Conservation (phyloP, 306 rosid species). For the Trifolium subterraneum region DNA sequence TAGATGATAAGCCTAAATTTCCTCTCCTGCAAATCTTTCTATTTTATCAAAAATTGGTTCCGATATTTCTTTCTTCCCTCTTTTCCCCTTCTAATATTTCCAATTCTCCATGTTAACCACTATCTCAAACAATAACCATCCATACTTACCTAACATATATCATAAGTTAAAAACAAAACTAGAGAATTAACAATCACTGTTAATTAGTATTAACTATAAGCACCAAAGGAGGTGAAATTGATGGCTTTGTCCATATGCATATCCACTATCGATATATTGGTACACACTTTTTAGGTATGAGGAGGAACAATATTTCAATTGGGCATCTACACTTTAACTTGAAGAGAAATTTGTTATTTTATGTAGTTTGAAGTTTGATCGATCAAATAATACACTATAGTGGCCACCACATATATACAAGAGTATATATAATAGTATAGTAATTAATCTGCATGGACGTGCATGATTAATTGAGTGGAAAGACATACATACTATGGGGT, state of each 20-base stretch:
- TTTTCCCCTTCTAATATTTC: too few relatives aligned
- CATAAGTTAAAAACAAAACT: too few relatives aligned
- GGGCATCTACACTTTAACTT: slow-evolving; percentile 31
- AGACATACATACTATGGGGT: background rate
- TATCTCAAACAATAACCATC: too few relatives aligned
- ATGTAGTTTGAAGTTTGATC: slow-evolving; percentile 12
- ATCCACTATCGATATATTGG: slow-evolving; percentile 30
- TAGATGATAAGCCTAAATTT: too few relatives aligned
- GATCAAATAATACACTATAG: slow-evolving; percentile 35
- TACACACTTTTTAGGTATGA: slow-evolving; percentile 32
- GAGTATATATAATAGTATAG: slow-evolving; percentile 1
- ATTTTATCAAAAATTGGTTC: too few relatives aligned
- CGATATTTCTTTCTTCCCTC: too few relatives aligned
- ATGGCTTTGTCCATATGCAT: slow-evolving; percentile 43
- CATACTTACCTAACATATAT: too few relatives aligned
- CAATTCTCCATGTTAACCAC: too few relatives aligned
- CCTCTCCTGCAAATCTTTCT: too few relatives aligned
- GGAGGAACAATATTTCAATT: slow-evolving; percentile 30
- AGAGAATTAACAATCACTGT: too few relatives aligned
- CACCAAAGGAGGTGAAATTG: slow-evolving; percentile 12
- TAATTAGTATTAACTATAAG: background rate
- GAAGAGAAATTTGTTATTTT: slow-evolving; percentile 10
- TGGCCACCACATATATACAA: slow-evolving; percentile 27
- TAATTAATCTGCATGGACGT: slow-evolving; percentile 29
- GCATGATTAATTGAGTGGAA: slow-evolving; percentile 44